Conservation (phyloP, 208 protist species). For the Trypanosoma cruzi region DNA sequence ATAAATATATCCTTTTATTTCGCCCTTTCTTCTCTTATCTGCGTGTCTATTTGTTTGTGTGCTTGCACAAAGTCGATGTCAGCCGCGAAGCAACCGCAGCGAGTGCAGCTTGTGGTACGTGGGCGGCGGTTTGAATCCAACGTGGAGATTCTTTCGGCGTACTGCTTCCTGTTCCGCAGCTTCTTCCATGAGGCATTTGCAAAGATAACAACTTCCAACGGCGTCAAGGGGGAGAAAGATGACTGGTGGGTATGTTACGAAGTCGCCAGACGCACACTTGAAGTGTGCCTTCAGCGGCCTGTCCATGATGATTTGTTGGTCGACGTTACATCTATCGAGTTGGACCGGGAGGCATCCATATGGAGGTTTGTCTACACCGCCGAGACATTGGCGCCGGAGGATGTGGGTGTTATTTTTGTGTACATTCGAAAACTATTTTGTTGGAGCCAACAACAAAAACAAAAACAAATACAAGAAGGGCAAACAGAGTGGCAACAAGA, state of each 20-base stretch:
- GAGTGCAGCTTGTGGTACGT: constrained; percentile 65
- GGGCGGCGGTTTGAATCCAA: constrained; percentile 74
- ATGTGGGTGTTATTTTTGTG: constrained; percentile 74
- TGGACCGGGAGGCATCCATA: background rate
- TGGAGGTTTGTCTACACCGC: constrained; percentile 36
- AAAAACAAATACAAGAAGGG: too few relatives aligned
- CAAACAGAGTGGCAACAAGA: too few relatives aligned
- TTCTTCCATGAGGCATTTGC: constrained; percentile 46
- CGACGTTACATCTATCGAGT: constrained; percentile 7
- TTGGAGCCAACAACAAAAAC: constrained; percentile 12
- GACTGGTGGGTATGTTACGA: constrained; percentile 9
- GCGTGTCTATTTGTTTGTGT: background rate
- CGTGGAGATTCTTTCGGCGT: constrained; percentile 43
- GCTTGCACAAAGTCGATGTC: background rate
- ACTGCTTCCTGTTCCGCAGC: constrained; percentile 48
- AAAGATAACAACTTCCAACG: background rate
- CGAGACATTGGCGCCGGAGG: constrained; percentile 61
- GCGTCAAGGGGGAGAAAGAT: background rate
- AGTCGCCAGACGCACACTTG: constrained; percentile 5
- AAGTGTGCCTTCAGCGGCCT: background rate
- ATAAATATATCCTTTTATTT: too few relatives aligned
- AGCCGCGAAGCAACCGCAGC: constrained; percentile 21
- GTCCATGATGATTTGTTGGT: constrained; percentile 4
- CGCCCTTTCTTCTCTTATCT: too few relatives aligned
- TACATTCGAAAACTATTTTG: constrained; percentile 49